These are phyloP conservation scores for Mycena rebaudengoi DNA, from an alignment of 768 basidiomycete species.

Conservation along the genomic window DNA sequence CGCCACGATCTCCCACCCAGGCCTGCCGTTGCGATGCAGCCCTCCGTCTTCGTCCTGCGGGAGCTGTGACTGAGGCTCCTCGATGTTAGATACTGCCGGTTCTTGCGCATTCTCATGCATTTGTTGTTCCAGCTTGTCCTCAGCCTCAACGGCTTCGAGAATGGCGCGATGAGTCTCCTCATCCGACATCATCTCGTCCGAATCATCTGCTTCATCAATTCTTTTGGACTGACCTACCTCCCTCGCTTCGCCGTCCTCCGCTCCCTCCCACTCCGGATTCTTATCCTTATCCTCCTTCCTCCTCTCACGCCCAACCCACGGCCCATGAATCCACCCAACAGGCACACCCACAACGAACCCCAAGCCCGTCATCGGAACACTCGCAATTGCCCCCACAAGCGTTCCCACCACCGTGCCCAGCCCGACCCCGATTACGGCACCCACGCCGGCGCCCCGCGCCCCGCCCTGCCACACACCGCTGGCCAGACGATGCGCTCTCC, in stretches of 20 bases:
- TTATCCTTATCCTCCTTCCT: not conserved
- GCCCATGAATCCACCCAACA: conserved; percentile 20
- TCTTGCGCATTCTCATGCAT: conserved; percentile 5
- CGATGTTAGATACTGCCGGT: not conserved
- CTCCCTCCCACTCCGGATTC: not conserved
- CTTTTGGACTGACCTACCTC: conserved; percentile 1
- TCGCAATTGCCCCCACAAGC: conserved; percentile 16
- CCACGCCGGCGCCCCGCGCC: not conserved
- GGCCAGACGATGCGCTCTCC: conserved; percentile 12
- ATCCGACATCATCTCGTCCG: conserved; percentile 8
- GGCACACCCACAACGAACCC: conserved; percentile 14
- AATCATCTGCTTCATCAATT: not conserved
- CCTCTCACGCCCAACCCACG: conserved; percentile 2
- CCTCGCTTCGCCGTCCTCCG: conserved; percentile 4
- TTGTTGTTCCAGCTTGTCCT: conserved; percentile 9
- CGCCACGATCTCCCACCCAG: not conserved
- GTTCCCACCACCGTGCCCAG: conserved; percentile 14
- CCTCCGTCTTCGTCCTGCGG: conserved; percentile 1
- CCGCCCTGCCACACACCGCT: conserved; percentile 17
- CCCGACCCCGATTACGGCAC: conserved; percentile 6
- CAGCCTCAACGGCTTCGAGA: conserved; percentile 14
- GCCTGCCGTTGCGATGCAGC: not conserved
- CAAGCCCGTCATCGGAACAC: conserved; percentile 11
- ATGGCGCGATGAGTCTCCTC: conserved; percentile 13
- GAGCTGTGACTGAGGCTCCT: conserved; percentile 2